Conservation (phyloP, 225 moss, liverwort and hornwort genomes). For the Physcomitrellopsis africana region DNA sequence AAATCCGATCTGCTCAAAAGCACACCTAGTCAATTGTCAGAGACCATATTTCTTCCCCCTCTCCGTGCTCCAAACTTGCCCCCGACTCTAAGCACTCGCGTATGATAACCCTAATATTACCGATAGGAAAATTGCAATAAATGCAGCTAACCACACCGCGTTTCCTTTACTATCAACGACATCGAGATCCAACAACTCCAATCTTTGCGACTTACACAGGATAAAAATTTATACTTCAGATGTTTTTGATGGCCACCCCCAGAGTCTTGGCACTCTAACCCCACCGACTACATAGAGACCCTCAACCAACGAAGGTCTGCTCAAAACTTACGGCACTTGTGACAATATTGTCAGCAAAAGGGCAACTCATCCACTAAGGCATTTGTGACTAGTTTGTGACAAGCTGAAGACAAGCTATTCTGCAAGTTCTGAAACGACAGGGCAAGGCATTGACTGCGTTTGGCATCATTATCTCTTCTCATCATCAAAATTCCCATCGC, state of each 20-base stretch:
- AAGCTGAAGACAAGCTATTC: constrained; percentile 8
- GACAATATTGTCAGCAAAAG: not conserved
- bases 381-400: constrained; percentile 15
- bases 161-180: not conserved
- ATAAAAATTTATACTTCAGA: not conserved
- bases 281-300: not conserved
- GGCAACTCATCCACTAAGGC: constrained; percentile 24
- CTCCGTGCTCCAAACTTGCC: not conserved
- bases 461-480: no score
- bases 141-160: not conserved
- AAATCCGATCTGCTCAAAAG: constrained; percentile 18
- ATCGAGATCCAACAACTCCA: not conserved
- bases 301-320: not conserved
- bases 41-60: not conserved
- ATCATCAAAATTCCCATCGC: no score
- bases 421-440: not conserved
- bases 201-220: not conserved
- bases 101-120: constrained; percentile 4
- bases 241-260: no score
- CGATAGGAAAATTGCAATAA: not conserved
- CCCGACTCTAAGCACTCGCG: not conserved
- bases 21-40: constrained; percentile 17
- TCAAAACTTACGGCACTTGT: not conserved
- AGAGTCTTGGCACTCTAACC: no score
- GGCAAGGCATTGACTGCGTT: no score